Percentiles rank a stretch among this genome's conserved stretches.
These are phyloP conservation scores for Juglanconis sp. DNA, from an alignment of 2,329 filamentous ascomycete species.

Conservation along the genomic window DNA sequence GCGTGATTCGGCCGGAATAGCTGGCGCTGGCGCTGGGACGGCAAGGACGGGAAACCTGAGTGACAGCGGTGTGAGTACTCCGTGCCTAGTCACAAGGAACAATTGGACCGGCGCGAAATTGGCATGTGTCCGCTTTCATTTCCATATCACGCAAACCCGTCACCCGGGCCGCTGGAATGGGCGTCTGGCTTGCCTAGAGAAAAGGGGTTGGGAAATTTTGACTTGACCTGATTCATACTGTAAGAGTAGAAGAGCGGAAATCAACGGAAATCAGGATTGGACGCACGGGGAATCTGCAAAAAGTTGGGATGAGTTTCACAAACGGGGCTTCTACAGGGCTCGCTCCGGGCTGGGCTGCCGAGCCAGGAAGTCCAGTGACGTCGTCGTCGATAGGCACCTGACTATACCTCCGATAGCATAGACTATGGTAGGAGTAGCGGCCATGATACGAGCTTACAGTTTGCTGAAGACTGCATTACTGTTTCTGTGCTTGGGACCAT, in stretches of 20 bases:
- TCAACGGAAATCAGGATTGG: not conserved
- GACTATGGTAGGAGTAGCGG: not conserved
- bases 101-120: constrained; percentile 17
- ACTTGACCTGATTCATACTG: not conserved
- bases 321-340: not conserved
- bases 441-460: not conserved
- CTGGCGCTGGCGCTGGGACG: not conserved
- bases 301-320: constrained; percentile 4
- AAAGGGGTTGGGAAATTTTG: not conserved
- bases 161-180: constrained; percentile 6
- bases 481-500: not conserved
- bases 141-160: constrained; percentile 14
- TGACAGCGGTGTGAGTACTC: not conserved
- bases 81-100: not conserved
- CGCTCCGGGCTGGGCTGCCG: not conserved
- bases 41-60: no score
- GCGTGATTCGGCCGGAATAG: not conserved
- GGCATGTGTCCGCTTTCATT: constrained; percentile 17
- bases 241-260: not conserved
- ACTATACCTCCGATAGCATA: not conserved
- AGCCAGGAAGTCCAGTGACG: not conserved
- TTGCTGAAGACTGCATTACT: not conserved
- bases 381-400: not conserved
- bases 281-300: not conserved
- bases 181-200: constrained; percentile 1